These are phyloP conservation scores for Metarhizium robertsii DNA, from an alignment of 2,329 filamentous ascomycete genomes.

Conservation along the genomic window DNA sequence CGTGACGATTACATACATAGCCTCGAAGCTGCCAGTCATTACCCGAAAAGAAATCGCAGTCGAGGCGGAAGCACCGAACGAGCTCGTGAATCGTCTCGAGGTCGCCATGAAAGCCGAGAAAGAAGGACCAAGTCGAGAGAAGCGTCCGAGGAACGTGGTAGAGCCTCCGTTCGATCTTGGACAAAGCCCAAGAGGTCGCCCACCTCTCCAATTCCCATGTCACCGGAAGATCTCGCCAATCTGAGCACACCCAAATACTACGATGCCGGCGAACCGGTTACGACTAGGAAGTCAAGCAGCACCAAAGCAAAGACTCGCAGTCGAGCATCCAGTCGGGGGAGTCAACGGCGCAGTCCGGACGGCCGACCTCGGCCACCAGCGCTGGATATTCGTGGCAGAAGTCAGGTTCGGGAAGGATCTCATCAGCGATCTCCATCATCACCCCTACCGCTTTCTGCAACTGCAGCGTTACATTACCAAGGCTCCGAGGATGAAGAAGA, in stretches of 20 bases:
- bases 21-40: conserved; percentile 65
- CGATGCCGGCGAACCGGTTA: conserved; percentile 29
- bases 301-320: conserved; percentile 26
- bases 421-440: conserved; percentile 65
- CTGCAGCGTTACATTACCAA: conserved; percentile 19
- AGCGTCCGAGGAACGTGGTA: conserved; percentile 60
- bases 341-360: conserved; percentile 38
- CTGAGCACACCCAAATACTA: conserved; percentile 38
- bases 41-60: conserved; percentile 44
- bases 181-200: conserved; percentile 76
- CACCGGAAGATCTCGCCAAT: conserved; percentile 71
- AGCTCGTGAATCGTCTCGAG: conserved; percentile 29
- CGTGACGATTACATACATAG: conserved; percentile 82
- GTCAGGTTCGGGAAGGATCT: conserved; percentile 49
- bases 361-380: conserved; percentile 28
- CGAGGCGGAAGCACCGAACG: conserved; percentile 45
- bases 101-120: conserved; percentile 39
- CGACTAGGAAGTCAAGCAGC: conserved; percentile 33
- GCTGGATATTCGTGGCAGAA: conserved; percentile 52
- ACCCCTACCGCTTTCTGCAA: conserved; percentile 64
- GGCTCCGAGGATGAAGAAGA: conserved; percentile 59
- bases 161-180: conserved; percentile 54
- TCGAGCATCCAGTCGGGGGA: conserved; percentile 39
- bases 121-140: conserved; percentile 47
- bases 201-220: conserved; percentile 90